These are phyloP conservation scores for Aspergillus melleus DNA, from an alignment of 2,329 filamentous ascomycete genomes.

Conservation along the genomic window DNA sequence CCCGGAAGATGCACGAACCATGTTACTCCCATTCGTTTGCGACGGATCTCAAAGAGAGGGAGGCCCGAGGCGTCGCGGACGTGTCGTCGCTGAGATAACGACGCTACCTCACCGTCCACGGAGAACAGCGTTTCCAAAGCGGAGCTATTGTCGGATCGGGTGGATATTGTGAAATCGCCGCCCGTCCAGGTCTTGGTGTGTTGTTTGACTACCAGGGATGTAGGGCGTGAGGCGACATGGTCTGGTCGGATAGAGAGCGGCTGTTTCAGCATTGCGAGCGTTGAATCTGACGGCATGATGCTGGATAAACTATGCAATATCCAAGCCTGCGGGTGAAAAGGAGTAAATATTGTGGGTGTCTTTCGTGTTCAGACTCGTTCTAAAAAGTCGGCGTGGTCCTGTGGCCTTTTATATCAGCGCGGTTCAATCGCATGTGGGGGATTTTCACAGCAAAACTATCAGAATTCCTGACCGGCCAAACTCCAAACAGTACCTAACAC, in stretches of 20 bases:
- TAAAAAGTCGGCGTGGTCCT: too few relatives aligned
- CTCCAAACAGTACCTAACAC: too few relatives aligned
- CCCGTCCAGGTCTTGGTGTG: slow-evolving; percentile 4
- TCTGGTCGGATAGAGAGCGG: slow-evolving; percentile 12
- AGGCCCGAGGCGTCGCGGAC: slow-evolving; percentile 21
- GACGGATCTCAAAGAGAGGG: slow-evolving; percentile 21
- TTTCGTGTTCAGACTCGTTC: too few relatives aligned
- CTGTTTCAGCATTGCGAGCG: slow-evolving; percentile 5
- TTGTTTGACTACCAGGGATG: slow-evolving; percentile 7
- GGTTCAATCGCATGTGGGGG: too few relatives aligned
- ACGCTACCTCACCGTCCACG: slow-evolving; percentile 12
- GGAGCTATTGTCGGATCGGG: not conserved
- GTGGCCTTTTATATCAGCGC: too few relatives aligned
- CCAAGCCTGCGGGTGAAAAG: too few relatives aligned
- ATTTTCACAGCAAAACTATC: too few relatives aligned
- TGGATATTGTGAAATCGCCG: slow-evolving; percentile 8
- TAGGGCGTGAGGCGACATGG: slow-evolving; percentile 6
- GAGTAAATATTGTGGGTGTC: too few relatives aligned
- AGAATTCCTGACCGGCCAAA: too few relatives aligned
- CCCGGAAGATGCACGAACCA: slow-evolving; percentile 22
- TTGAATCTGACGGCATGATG: not conserved
- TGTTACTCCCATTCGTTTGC: slow-evolving; percentile 17
- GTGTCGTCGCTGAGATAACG: slow-evolving; percentile 11
- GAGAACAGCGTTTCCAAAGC: slow-evolving; percentile 7
- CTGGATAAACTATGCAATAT: too few relatives aligned